Base-by-base conservation (phyloP, 2,329 filamentous ascomycete species). In the Ilyonectria mors-panacis region DNA sequence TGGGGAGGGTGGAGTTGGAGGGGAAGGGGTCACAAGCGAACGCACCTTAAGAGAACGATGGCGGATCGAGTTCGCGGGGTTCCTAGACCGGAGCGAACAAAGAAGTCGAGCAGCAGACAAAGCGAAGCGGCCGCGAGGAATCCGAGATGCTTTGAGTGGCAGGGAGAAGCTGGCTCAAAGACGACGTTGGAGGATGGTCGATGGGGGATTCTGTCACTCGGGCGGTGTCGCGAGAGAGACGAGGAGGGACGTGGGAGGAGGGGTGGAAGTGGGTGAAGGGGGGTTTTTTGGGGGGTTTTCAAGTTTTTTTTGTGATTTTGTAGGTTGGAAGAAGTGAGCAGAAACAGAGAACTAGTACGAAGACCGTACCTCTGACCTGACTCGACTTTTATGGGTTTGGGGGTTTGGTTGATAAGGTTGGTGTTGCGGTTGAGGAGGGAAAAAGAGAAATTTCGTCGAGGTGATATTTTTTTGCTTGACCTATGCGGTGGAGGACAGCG, bases 321-420 rank as follows among this genome's bases (percentile, higher is more conserved):
- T 83, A 81, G 80, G 80, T 79, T 81, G 81, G 78, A 78, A 83
- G 83, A 85, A 83, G 81, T 81, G 85, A 84, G 83, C 82, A 85
- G 87, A 87, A 85, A 86, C 86, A 89, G 85, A 87, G 84, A 86
- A 84, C 79, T 83, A 85, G 86, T 83, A 87, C 86, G 85, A 85
- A 80, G 82, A 84, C 83, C 85, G 86, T 85, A 87, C 86, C 87
- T 85, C 85, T 85, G 85, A 84, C 84, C 83, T 83, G 79, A 77
- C 79, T 82, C 79, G 81, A 81, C 80, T 81, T 82, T 82, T 79
- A 77, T 76, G 80, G 79, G 80, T 78, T 81, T 80, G 77, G 80
- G 78, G 79, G 75, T 74, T 76, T 77, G 77, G 78, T 82, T 83
- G 79, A 84, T 85, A 85, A 84, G 81, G 81, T 81, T 85, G 83